Percentiles rank a stretch among this genome's conserved stretches.
Evolutionary conservation across 169 alveolate species (phyloP).

Genomic region (Plasmodium gonderi): DNA sequence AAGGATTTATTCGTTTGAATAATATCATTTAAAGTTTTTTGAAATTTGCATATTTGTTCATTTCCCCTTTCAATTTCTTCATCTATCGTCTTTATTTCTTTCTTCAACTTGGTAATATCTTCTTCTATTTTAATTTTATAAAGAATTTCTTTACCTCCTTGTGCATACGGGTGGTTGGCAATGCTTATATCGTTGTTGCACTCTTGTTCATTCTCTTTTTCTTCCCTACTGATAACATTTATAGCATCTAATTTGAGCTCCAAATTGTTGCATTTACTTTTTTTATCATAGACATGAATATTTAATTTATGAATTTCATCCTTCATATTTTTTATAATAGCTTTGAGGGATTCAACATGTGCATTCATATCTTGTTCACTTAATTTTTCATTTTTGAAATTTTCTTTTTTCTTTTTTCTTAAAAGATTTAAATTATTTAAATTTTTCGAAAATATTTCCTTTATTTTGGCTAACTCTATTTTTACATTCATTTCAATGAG

Average conservation of each 20-base stretch:
- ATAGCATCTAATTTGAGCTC: conserved; percentile 38
- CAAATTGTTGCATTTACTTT: conserved; percentile 44
- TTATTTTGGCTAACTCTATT: conserved; percentile 56
- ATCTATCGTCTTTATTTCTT: conserved; percentile 24
- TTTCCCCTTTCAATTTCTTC: conserved; percentile 8
- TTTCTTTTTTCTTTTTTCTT: conserved; percentile 17
- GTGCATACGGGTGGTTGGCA: neutral
- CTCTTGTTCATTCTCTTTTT: neutral
- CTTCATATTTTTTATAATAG: conserved; percentile 34
- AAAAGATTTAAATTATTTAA: conserved; percentile 39
- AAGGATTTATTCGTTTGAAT: conserved; percentile 54
- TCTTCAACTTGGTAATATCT: conserved; percentile 48
- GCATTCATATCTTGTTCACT: conserved; percentile 61
- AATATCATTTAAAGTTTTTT: conserved; percentile 58
- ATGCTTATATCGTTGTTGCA: neutral
- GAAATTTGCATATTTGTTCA: conserved; percentile 3
- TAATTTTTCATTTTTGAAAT: conserved; percentile 29
- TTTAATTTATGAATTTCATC: conserved; percentile 70
- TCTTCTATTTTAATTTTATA: conserved; percentile 67
- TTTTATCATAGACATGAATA: conserved; percentile 28
- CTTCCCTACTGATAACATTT: neutral
- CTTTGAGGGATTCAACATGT: conserved; percentile 41
- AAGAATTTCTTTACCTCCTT: conserved; percentile 13
- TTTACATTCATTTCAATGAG: conserved; percentile 54
- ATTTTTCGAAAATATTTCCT: conserved; percentile 32